Percentiles rank a stretch among this genome's conserved stretches.
These are phyloP conservation scores for Heterobasidion irregulare DNA, from an alignment of 1,284 basidiomycete genomes.

Conservation along the genomic window DNA sequence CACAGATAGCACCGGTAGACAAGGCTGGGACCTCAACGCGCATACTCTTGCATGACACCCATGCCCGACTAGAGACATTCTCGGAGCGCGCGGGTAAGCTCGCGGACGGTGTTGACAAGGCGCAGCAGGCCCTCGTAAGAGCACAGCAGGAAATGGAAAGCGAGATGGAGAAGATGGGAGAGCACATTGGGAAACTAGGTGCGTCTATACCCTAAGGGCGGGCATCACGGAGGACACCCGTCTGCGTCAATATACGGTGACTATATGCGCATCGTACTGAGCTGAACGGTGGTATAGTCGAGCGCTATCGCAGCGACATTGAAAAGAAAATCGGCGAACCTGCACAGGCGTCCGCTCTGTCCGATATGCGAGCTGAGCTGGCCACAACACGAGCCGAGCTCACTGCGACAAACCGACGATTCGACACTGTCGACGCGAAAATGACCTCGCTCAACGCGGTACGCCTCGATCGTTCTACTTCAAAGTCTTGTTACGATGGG, in stretches of 20 bases:
- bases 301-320: conserved; percentile 51
- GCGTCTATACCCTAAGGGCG: conserved; percentile 5
- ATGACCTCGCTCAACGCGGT: conserved; percentile 51
- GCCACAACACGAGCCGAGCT: conserved; percentile 21
- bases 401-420: conserved; percentile 25
- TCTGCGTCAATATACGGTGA: background rate
- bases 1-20: conserved; percentile 46
- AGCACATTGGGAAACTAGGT: conserved; percentile 27
- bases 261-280: conserved; percentile 1
- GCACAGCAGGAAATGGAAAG: conserved; percentile 20
- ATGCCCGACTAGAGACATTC: conserved; percentile 54
- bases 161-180: conserved; percentile 21
- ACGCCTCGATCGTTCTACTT: conserved; percentile 6
- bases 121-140: conserved; percentile 19
- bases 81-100: conserved; percentile 34
- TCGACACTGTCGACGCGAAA: conserved; percentile 45
- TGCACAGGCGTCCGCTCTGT: conserved; percentile 37
- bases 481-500: background rate
- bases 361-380: conserved; percentile 25
- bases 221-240: background rate
- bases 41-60: conserved; percentile 61
- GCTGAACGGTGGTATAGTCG: conserved; percentile 28
- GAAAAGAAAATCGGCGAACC: conserved; percentile 48
- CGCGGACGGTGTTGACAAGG: conserved; percentile 17
- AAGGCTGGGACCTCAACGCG: conserved; percentile 57